Conservation (phyloP, 225 moss, liverwort and hornwort genomes). For the Climacium dendroides region DNA sequence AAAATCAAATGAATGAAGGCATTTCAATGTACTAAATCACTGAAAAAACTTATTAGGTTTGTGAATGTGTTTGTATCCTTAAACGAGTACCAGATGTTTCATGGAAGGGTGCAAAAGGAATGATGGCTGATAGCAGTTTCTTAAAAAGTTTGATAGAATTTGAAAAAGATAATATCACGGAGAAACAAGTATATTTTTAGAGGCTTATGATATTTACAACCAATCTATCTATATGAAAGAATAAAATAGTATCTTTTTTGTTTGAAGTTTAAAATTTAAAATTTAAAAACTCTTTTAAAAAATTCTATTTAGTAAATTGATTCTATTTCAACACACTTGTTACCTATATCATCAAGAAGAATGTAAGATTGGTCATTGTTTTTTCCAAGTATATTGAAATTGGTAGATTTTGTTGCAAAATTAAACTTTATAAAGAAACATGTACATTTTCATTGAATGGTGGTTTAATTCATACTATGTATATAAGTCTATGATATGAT, state of each 20-base stretch:
- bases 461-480: neutral
- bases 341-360: too few species aligned
- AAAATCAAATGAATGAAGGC: too few species aligned
- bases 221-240: too few species aligned
- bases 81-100: slow-evolving; percentile 64
- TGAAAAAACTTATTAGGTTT: slow-evolving; percentile 22
- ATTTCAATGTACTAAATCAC: neutral
- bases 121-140: slow-evolving; percentile 95
- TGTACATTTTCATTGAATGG: fast-evolving
- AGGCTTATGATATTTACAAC: neutral
- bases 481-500: too few species aligned
- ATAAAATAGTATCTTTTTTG: fast-evolving
- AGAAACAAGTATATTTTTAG: slow-evolving; percentile 44
- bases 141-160: slow-evolving; percentile 69
- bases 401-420: neutral
- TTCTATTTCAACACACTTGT: too few species aligned
- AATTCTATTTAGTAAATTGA: neutral
- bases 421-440: too few species aligned
- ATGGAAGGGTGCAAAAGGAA: slow-evolving; percentile 92
- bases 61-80: slow-evolving; percentile 83
- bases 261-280: neutral
- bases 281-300: neutral
- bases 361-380: neutral
- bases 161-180: slow-evolving; percentile 74
- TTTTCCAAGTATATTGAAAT: neutral